Base-by-base conservation (phyloP, 2,329 filamentous ascomycete genomes). In the Fusarium fujikuroi region DNA sequence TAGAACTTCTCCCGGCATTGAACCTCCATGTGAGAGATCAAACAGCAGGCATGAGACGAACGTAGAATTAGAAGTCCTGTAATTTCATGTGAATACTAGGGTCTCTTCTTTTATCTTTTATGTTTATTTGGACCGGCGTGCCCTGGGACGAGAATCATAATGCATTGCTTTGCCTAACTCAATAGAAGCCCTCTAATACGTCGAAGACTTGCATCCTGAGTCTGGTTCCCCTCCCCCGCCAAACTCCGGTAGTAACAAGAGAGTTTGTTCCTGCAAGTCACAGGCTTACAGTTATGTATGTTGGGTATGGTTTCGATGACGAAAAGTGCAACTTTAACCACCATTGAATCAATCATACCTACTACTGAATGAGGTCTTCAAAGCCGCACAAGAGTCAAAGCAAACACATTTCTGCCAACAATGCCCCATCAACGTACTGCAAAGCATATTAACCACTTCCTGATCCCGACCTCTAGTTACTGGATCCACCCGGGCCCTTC, bases 401-500 rank as follows among this genome's bases (percentile, higher is more conserved):
- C 36, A 30, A 32, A 59, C 34, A 11, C 21, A 21, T 36, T n/a
- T 34, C 30, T 16, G 8, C 34, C 30, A 30, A 16, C 40, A 36
- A 58, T 46, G 19, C 16, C n/a, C 39, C 15, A 39, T 43, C 40
- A 39, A 34, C 25, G 50, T 53, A 40, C 34, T 21, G 5, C 21
- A n/a, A 47, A 23, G 12, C 36, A 44, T n/a, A 30, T 60, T 32
- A 62, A 37, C 46, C 28, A 40, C 43, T 47, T 36, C 18, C 19
- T 43, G 61, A 34, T 47, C 46, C 32, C n/a, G 32, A 25, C 11
- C 28, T 54, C 56, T 77, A 76, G 52, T 47, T 63, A 30, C 62
- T 63, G 34, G 73, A 52, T 23, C 67, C 69, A 32, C 63, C 66
- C 19, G 72, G 37, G 9, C 74, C 76, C 60, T 77, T 75, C 72